A percentile compares a stretch with the other conserved stretches of the same genome.
Conservation (phyloP, 805 yeast species). For the Millerozyma acaciae region DNA sequence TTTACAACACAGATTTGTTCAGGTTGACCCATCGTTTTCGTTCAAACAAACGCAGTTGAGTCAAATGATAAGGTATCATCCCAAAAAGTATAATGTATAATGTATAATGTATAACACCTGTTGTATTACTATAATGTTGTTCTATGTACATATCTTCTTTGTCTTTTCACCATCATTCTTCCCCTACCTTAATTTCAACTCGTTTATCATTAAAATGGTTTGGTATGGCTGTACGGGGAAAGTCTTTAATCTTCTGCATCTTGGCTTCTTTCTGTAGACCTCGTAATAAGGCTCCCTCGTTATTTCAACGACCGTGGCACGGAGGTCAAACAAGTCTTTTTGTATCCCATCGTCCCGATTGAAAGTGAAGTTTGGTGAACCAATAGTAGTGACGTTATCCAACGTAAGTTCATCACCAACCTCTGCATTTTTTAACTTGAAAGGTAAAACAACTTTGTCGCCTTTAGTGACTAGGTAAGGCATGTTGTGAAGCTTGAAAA, state of each 20-base stretch:
- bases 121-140: background rate
- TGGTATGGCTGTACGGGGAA: slow-evolving; percentile 69
- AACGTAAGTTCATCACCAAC: slow-evolving; percentile 81
- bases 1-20: slow-evolving; percentile 51
- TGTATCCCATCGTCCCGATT: slow-evolving; percentile 23
- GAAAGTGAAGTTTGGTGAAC: slow-evolving; percentile 71
- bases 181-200: slow-evolving; percentile 47
- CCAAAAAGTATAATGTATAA: slow-evolving; percentile 12
- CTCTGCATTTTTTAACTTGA: slow-evolving; percentile 65
- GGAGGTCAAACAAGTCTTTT: slow-evolving; percentile 47
- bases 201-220: slow-evolving; percentile 74
- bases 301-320: slow-evolving; percentile 81
- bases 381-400: slow-evolving; percentile 74
- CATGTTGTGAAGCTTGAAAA: slow-evolving; percentile 74
- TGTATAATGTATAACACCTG: background rate
- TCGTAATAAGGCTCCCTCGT: slow-evolving; percentile 72
- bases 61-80: slow-evolving; percentile 41
- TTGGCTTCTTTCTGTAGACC: slow-evolving; percentile 55
- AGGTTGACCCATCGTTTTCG: slow-evolving; percentile 36
- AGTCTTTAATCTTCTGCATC: slow-evolving; percentile 76
- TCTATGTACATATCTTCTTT: slow-evolving; percentile 7
- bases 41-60: slow-evolving; percentile 57
- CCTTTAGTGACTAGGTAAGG: slow-evolving; percentile 90
- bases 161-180: too few relatives aligned
- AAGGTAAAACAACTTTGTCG: slow-evolving; percentile 78